A percentile compares a stretch with the other conserved stretches of the same genome.
These are phyloP conservation scores for Ophiocordyceps camponoti-leonardi DNA, from an alignment of 2,329 filamentous ascomycete genomes.

Conservation along the genomic window DNA sequence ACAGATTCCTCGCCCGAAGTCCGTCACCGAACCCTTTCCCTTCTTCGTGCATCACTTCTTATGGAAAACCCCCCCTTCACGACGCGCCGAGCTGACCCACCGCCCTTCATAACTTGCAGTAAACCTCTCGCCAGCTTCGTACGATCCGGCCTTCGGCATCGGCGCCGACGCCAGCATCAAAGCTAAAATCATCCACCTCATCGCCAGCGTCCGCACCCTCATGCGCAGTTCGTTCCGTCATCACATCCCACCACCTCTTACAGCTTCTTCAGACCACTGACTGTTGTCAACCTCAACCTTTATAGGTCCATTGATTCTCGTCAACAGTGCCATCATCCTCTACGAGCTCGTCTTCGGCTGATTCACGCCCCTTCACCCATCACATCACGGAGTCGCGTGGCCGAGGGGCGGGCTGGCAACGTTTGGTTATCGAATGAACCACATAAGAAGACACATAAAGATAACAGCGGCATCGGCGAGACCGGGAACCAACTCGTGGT, in stretches of 20 bases:
- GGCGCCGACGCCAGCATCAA: conserved; percentile 62
- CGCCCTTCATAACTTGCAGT: conserved; percentile 20
- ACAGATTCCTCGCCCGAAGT: conserved; percentile 69
- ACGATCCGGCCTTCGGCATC: conserved; percentile 65
- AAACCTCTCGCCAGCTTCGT: conserved; percentile 55
- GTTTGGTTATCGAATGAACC: too few species aligned
- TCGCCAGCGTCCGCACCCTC: conserved; percentile 75
- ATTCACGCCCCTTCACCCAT: conserved; percentile 5
- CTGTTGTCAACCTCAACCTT: too few species aligned
- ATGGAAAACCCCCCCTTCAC: too few species aligned
- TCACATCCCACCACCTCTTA: background rate
- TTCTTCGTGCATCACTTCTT: too few species aligned
- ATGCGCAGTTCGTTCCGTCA: conserved; percentile 55
- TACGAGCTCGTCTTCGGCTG: conserved; percentile 66
- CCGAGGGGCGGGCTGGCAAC: too few species aligned
- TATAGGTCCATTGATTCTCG: conserved; percentile 75
- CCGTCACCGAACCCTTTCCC: conserved; percentile 6
- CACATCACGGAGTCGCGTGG: background rate
- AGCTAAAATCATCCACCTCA: conserved; percentile 74
- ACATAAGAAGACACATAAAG: too few species aligned
- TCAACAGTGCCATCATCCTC: conserved; percentile 68
- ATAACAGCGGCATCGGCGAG: background rate
- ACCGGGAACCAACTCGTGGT: too few species aligned
- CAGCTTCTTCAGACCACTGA: too few species aligned
- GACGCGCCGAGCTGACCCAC: too few species aligned